Conservation (phyloP, 805 yeast species). For the Kazachstania viticola region DNA sequence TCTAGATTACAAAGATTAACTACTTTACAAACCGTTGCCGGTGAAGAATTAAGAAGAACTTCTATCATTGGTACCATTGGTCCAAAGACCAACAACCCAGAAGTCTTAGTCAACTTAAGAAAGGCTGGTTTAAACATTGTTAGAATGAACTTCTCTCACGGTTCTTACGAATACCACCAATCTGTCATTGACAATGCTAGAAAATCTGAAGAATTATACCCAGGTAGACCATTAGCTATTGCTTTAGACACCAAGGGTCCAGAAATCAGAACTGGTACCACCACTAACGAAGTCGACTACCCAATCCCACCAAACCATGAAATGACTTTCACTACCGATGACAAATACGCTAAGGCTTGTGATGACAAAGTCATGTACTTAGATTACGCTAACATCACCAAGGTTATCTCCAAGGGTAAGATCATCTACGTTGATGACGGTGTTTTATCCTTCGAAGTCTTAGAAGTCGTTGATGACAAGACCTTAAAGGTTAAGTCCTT, state of each 20-base stretch:
- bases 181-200: constrained; percentile 92
- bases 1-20: constrained; percentile 73
- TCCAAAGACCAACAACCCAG: constrained; percentile 91
- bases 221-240: constrained; percentile 95
- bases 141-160: constrained; percentile 98
- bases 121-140: constrained; percentile 97
- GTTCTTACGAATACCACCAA: constrained; percentile 96
- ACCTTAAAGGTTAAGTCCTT: constrained; percentile 81
- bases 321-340: constrained; percentile 90
- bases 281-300: constrained; percentile 66
- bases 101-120: constrained; percentile 74
- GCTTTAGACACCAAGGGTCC: constrained; percentile 99
- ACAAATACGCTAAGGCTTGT: constrained; percentile 54
- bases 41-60: constrained; percentile 77
- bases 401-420: constrained; percentile 79
- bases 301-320: constrained; percentile 79
- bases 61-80: constrained; percentile 98
- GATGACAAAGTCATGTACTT: constrained; percentile 77
- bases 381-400: constrained; percentile 94
- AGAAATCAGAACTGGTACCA: constrained; percentile 97
- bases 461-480: constrained; percentile 66
- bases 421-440: constrained; percentile 96
- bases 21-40: constrained; percentile 68
- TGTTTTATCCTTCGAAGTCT: constrained; percentile 87
- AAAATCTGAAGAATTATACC: constrained; percentile 78